Conservation (phyloP, 2,329 filamentous ascomycete species). For the Fusarium transvaalense region DNA sequence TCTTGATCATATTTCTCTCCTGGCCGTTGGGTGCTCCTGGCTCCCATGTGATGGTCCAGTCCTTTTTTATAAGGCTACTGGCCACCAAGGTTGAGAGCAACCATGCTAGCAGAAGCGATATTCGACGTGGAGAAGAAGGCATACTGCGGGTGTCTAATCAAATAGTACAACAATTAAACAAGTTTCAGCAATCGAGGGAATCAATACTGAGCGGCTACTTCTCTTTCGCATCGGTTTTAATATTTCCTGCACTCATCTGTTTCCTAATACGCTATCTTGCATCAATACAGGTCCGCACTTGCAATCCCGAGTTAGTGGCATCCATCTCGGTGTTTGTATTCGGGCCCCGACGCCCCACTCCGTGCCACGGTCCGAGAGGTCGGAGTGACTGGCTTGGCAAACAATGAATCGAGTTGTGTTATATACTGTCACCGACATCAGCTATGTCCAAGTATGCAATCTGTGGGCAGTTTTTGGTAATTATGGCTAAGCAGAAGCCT, state of each 20-base stretch:
- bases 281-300: background rate
- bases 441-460: background rate
- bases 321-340: constrained; percentile 1
- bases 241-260: background rate
- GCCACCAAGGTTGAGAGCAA: background rate
- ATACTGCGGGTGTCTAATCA: background rate
- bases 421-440: background rate
- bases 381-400: background rate
- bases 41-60: constrained; percentile 15
- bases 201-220: fast-evolving
- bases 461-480: background rate
- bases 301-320: background rate
- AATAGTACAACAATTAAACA: background rate
- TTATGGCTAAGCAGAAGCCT: background rate
- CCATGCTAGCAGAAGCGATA: background rate
- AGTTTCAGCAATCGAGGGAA: background rate
- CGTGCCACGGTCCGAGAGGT: background rate
- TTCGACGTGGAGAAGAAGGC: background rate
- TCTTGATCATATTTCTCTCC: constrained; percentile 17
- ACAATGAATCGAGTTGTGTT: background rate
- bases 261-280: background rate
- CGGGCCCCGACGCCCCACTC: constrained; percentile 11
- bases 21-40: constrained; percentile 14
- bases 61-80: background rate
- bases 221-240: too few relatives aligned